phyloP scores from a whole-genome alignment of 1,284 basidiomycete genomes.

The Bondarzewia mesenterica region DNA sequence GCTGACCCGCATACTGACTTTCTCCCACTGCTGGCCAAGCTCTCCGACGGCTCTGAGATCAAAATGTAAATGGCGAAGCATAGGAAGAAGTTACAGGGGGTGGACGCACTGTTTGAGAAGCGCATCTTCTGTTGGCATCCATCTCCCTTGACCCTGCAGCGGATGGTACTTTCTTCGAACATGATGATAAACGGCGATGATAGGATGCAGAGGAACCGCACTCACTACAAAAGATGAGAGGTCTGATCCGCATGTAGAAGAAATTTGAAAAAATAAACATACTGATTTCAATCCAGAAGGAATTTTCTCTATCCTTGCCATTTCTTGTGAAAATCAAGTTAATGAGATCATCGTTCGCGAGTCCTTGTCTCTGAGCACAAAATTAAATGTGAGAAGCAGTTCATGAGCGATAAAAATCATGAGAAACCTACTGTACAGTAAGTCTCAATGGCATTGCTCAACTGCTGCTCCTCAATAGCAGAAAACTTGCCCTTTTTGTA shows the following conservation, averaged over 20 bases:
- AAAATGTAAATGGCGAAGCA: background rate
- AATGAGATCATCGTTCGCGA: slow-evolving; percentile 44
- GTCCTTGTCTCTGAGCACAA: slow-evolving; percentile 31
- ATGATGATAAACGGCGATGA: slow-evolving; percentile 77
- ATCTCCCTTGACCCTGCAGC: slow-evolving; percentile 57
- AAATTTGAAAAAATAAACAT: slow-evolving; percentile 19
- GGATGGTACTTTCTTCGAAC: slow-evolving; percentile 65
- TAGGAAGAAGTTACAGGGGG: slow-evolving; percentile 4
- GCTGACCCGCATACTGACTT: slow-evolving; percentile 57
- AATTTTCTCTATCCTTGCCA: slow-evolving; percentile 41
- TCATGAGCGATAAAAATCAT: background rate
- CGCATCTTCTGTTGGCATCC: slow-evolving; percentile 63
- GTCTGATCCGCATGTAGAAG: background rate
- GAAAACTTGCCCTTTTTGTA: slow-evolving; percentile 84
- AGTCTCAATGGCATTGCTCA: slow-evolving; percentile 53
- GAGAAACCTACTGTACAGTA: slow-evolving; percentile 46
- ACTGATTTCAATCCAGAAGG: slow-evolving; percentile 78
- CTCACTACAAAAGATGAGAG: slow-evolving; percentile 37
- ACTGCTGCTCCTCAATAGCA: slow-evolving; percentile 59
- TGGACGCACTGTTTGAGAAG: slow-evolving; percentile 49
- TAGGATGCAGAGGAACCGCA: slow-evolving; percentile 63
- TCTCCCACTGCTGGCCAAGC: slow-evolving; percentile 75
- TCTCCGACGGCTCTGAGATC: slow-evolving; percentile 56
- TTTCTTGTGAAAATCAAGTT: slow-evolving; percentile 63
- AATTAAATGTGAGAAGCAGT: slow-evolving; percentile 7